These are phyloP conservation scores for Whalleya microplaca DNA, from an alignment of 2,329 filamentous ascomycete species.

Conservation along the genomic window DNA sequence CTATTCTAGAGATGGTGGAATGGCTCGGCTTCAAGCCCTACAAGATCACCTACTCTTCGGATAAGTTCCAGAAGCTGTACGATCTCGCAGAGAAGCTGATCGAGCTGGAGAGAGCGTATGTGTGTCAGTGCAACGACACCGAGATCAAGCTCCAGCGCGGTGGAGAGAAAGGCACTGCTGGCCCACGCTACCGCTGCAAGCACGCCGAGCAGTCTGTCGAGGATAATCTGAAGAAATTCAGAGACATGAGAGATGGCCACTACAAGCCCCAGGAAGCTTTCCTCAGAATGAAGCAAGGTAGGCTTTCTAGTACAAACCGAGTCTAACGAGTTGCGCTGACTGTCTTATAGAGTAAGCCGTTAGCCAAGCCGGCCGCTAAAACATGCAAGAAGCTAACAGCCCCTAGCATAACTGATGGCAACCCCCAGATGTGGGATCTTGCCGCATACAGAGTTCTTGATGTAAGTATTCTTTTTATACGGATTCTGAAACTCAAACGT, in stretches of 20 bases:
- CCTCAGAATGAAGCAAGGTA: conserved; percentile 88
- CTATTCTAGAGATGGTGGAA: conserved; percentile 84
- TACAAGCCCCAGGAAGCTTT: conserved; percentile 85
- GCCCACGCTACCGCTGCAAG: conserved; percentile 75
- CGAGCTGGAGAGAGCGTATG: conserved; percentile 70
- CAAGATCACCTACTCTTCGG: conserved; percentile 83
- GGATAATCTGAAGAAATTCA: conserved; percentile 80
- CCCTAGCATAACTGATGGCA: conserved; percentile 70
- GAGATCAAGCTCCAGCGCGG: conserved; percentile 89
- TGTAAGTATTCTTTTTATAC: conserved; percentile 7
- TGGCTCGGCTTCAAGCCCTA: conserved; percentile 86
- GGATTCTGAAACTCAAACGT: background rate
- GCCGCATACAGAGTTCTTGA: conserved; percentile 82
- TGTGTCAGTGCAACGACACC: conserved; percentile 82
- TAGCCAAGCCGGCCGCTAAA: background rate
- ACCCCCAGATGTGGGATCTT: conserved; percentile 90
- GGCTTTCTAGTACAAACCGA: background rate
- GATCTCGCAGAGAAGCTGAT: conserved; percentile 88
- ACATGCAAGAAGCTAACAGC: conserved; percentile 2
- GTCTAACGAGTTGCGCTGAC: conserved; percentile 3
- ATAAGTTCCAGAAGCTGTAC: conserved; percentile 88
- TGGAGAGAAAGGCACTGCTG: conserved; percentile 62
- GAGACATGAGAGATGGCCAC: conserved; percentile 88
- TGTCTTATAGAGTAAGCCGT: conserved; percentile 16
- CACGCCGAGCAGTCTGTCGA: conserved; percentile 77